These are phyloP conservation scores for Corylus avellana DNA, from an alignment of 306 rosid genomes.

Conservation along the genomic window DNA sequence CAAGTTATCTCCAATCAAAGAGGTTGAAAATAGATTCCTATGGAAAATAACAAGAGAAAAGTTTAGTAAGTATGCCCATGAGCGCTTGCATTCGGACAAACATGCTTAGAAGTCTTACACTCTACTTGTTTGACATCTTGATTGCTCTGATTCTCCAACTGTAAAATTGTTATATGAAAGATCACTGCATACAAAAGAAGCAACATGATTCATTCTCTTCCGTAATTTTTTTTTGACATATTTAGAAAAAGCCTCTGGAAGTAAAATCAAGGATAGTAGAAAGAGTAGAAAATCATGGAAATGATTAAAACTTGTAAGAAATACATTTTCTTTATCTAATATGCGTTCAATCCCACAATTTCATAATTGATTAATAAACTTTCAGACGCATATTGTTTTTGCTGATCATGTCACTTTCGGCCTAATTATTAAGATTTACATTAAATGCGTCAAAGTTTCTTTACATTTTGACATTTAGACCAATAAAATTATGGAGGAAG, in stretches of 20 bases:
- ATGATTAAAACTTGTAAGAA: too few species aligned
- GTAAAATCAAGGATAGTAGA: background rate
- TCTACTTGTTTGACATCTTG: slow-evolving; percentile 7
- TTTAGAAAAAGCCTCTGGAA: background rate
- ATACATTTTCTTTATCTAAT: too few species aligned
- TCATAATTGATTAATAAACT: too few species aligned
- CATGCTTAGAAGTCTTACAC: slow-evolving; percentile 29
- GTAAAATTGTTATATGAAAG: slow-evolving; percentile 45
- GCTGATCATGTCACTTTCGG: too few species aligned
- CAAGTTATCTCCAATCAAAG: slow-evolving; percentile 29
- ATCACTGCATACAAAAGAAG: slow-evolving; percentile 34
- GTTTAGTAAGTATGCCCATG: background rate
- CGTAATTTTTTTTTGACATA: background rate
- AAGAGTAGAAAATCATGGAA: background rate
- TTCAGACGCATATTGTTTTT: too few species aligned
- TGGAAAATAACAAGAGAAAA: background rate
- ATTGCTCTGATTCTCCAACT: too few species aligned
- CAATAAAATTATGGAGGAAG: too few species aligned
- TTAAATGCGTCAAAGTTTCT: too few species aligned
- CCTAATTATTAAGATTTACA: too few species aligned
- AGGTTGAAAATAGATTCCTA: slow-evolving; percentile 48
- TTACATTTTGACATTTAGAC: too few species aligned
- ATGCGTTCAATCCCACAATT: too few species aligned
- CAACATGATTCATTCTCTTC: too few species aligned
- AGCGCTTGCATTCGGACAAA: background rate